A percentile compares a stretch with the other conserved stretches of the same genome.
Conservation (phyloP, 106 monocot species). For the Dioscorea dumetorum region DNA sequence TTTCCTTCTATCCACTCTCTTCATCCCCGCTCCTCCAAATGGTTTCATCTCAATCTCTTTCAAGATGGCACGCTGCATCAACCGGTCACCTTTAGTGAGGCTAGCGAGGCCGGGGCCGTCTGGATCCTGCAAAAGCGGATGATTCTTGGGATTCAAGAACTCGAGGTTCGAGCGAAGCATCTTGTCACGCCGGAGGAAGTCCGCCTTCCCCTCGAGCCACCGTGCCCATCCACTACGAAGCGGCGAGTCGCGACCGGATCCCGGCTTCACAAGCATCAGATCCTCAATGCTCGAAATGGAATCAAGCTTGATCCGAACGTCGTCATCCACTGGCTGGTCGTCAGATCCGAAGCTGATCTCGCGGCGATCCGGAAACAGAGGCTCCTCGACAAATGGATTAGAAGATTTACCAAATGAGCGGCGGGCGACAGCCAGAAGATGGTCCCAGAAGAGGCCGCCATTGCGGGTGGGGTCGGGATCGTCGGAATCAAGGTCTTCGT, state of each 20-base stretch:
- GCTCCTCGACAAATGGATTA: background rate
- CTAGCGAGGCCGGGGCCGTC: conserved; percentile 34
- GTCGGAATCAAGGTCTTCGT: conserved; percentile 9
- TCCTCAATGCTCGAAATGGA: conserved; percentile 74
- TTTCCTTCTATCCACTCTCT: conserved; percentile 24
- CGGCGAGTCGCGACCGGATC: conserved; percentile 9
- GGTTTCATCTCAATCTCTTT: conserved; percentile 60
- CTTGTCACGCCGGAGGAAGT: conserved; percentile 66
- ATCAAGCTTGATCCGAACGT: conserved; percentile 38
- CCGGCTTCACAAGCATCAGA: conserved; percentile 48
- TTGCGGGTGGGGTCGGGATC: background rate
- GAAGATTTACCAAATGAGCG: conserved; percentile 36
- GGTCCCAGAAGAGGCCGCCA: conserved; percentile 65
- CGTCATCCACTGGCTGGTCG: conserved; percentile 73
- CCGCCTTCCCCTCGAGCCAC: conserved; percentile 82
- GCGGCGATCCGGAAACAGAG: conserved; percentile 5
- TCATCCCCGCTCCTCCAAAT: conserved; percentile 5
- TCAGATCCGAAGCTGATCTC: conserved; percentile 65
- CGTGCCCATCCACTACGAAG: conserved; percentile 72
- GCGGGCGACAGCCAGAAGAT: conserved; percentile 54
- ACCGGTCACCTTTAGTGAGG: conserved; percentile 57
- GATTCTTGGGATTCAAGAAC: conserved; percentile 62
- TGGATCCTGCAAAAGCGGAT: conserved; percentile 88
- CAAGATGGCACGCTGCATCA: conserved; percentile 51
- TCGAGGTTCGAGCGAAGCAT: conserved; percentile 78